Evolutionary conservation across 768 basidiomycete species (phyloP), one percentile per base, ranked within the genome.

Genomic region (Imleria badia): DNA sequence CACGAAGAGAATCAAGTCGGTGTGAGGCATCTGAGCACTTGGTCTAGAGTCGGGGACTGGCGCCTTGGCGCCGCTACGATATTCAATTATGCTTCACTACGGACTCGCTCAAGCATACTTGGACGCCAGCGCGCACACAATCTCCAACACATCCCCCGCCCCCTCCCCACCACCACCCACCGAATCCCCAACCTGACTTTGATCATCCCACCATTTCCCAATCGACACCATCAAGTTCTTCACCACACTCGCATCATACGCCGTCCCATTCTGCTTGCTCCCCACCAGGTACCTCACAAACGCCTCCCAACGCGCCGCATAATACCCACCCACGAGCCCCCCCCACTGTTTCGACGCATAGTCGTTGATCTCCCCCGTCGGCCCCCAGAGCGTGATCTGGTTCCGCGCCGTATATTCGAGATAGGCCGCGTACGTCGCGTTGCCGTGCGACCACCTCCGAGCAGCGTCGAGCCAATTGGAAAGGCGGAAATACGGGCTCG

Each of bases 341-440:
- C 67, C 71, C 75, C 75, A 76, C 56, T 72, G 72, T 51, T 76
- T 77, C n/a, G 75, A 75, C 20, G 75, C 76, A 45, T 77, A 77
- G 54, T 76, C 75, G 50, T 72, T 69, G 67, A 73, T 74, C 63
- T 76, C 60, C 15, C 75, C 74, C 17, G 63, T 66, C 4, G 74
- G 75, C 22, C 76, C 76, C 75, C 76, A 76, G 26, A 76, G 72
- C 30, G 75, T 76, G 59, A 76, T 67, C 61, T 77, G 76, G 58
- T 76, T 77, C 20, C 74, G 63, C 17, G 76, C 73, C 44, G 70
- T 66, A 51, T 73, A 75, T 54, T 72, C 73, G 23, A 77, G 66
- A 52, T 72, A 74, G 23, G 59, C 58, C 0, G 65, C 71, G 48
- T 74, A 74, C n/a, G 69, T 58, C 45, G 49, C 51, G 36, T 74